These are phyloP conservation scores for Calonectria crousiana DNA, from an alignment of 2,329 filamentous ascomycete genomes.

Conservation along the genomic window DNA sequence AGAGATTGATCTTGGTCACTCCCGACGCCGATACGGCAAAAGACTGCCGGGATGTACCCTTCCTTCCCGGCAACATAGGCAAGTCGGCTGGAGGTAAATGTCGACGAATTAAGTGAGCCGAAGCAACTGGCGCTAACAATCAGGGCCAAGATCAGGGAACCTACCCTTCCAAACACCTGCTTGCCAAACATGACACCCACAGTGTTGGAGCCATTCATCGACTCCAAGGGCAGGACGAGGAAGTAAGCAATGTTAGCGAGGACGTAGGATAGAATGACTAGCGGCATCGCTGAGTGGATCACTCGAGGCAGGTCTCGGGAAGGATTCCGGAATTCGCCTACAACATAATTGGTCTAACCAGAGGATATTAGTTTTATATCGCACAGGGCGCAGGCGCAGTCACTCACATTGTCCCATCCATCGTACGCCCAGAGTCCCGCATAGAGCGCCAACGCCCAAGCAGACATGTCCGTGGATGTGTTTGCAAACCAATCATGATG, in stretches of 20 bases:
- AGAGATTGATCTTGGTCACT: slow-evolving; percentile 54
- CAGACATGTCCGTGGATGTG: slow-evolving; percentile 82
- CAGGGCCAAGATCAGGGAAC: slow-evolving; percentile 86
- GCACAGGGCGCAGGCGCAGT: neutral
- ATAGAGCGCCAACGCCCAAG: slow-evolving; percentile 95
- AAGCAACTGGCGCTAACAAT: slow-evolving; percentile 94
- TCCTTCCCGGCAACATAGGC: slow-evolving; percentile 96
- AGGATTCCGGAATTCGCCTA: slow-evolving; percentile 95
- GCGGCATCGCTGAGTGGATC: slow-evolving; percentile 95
- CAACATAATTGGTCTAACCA: slow-evolving; percentile 91
- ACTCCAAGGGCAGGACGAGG: slow-evolving; percentile 84
- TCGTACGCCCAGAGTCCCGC: slow-evolving; percentile 98
- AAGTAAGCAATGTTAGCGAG: slow-evolving; percentile 95
- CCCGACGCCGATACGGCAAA: slow-evolving; percentile 84
- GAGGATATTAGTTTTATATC: slow-evolving; percentile 19
- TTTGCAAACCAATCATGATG: slow-evolving; percentile 88
- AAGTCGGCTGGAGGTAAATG: slow-evolving; percentile 91
- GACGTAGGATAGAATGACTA: slow-evolving; percentile 91
- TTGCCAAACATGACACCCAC: slow-evolving; percentile 95
- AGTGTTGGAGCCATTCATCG: slow-evolving; percentile 90
- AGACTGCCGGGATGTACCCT: slow-evolving; percentile 87
- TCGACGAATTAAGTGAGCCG: slow-evolving; percentile 92
- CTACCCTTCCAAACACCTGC: slow-evolving; percentile 88
- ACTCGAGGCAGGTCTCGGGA: slow-evolving; percentile 90
- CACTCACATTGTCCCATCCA: slow-evolving; percentile 95